A percentile compares a stretch with the other conserved stretches of the same genome.
Evolutionary conservation across 177 flowering plant genomes (phyloP).

Genomic region (Telopea speciosissima): DNA sequence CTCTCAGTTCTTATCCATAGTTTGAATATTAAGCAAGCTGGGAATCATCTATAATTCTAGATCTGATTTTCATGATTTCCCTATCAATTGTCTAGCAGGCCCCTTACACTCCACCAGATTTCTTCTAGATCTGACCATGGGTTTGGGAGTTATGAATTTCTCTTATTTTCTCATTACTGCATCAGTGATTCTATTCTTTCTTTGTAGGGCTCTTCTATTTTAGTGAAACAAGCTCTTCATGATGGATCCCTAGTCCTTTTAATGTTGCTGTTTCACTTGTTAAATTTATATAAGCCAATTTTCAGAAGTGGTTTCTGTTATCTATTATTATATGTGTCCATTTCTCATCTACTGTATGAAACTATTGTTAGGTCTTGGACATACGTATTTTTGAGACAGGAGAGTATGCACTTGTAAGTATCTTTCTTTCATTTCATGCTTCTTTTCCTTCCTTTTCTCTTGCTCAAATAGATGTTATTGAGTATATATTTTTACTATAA

Average conservation of each 20-base stretch:
- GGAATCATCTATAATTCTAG: too few relatives aligned
- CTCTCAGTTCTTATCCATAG: too few relatives aligned
- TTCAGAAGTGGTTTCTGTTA: not conserved
- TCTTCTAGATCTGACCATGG: too few relatives aligned
- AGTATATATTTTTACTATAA: not conserved
- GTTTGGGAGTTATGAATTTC: too few relatives aligned
- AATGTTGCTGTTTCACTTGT: not conserved
- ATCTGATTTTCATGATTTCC: too few relatives aligned
- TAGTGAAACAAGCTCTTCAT: not conserved
- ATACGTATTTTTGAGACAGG: conserved; percentile 79
- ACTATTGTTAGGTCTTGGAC: conserved; percentile 63
- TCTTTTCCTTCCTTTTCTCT: conserved; percentile 8
- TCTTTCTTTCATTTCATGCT: not conserved
- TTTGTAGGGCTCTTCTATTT: not conserved
- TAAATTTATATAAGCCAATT: not conserved
- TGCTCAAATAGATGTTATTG: not conserved
- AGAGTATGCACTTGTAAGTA: conserved; percentile 87
- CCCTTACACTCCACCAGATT: too few relatives aligned
- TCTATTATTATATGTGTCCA: not conserved
- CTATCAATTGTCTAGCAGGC: too few relatives aligned
- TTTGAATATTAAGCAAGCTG: not conserved
- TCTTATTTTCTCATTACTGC: too few relatives aligned
- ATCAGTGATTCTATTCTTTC: not conserved
- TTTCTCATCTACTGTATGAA: conserved; percentile 8
- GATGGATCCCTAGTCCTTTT: not conserved